These are phyloP conservation scores for Ilyonectria destructans DNA, from an alignment of 2,329 filamentous ascomycete species.

Conservation along the genomic window DNA sequence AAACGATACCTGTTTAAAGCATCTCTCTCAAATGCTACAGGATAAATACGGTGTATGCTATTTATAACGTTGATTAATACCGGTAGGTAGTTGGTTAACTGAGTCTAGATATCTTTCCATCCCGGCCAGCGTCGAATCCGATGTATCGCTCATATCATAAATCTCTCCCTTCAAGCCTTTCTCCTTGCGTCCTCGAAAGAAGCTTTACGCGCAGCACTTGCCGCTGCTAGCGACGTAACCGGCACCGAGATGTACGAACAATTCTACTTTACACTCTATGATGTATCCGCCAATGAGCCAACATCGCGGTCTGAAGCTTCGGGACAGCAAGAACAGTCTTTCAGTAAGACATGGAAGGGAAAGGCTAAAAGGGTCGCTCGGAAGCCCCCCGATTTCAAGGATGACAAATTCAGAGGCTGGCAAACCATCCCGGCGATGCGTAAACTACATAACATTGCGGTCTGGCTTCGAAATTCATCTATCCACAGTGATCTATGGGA, in stretches of 20 bases:
- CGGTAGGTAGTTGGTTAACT: neutral
- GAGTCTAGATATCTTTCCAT: neutral
- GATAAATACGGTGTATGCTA: neutral
- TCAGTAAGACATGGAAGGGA: neutral
- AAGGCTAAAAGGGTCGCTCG: neutral
- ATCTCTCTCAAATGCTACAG: neutral
- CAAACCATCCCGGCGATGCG: neutral
- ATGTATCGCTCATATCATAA: neutral
- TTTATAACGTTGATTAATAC: neutral
- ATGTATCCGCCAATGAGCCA: neutral
- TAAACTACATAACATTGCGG: neutral
- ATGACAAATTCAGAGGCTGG: neutral
- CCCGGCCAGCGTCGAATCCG: neutral
- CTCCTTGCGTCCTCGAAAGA: neutral
- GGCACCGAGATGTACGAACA: neutral
- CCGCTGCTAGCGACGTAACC: neutral
- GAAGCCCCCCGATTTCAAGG: neutral
- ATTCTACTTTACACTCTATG: neutral
- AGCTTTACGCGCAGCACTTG: neutral
- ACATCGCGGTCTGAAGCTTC: neutral
- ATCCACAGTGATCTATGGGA: neutral
- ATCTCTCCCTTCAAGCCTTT: too few relatives aligned
- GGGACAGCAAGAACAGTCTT: neutral
- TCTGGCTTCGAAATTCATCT: neutral
- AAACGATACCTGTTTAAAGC: neutral